These are phyloP conservation scores for Tetrapyrgos nigripes DNA, from an alignment of 1,284 basidiomycete species.

Conservation along the genomic window DNA sequence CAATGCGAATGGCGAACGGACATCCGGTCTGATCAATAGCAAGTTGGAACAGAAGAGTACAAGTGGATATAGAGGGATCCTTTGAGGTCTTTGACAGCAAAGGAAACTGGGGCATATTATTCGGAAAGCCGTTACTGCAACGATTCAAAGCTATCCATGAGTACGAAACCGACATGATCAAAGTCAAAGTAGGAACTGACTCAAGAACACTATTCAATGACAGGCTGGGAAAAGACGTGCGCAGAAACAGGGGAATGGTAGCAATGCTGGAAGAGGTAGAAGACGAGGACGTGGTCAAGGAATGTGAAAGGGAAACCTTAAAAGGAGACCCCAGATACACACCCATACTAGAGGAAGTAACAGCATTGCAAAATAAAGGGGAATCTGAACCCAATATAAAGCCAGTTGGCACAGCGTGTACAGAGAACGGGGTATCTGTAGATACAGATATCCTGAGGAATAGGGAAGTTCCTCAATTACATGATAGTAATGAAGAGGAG, in stretches of 20 bases:
- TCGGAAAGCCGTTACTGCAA: too few relatives aligned
- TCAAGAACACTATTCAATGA: background rate
- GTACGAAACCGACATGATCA: too few relatives aligned
- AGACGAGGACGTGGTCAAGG: background rate
- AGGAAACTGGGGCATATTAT: slow-evolving; percentile 35
- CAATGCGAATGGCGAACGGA: slow-evolving; percentile 36
- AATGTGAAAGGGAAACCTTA: background rate
- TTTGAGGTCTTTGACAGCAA: too few relatives aligned
- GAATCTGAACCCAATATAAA: too few relatives aligned
- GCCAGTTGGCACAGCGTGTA: too few relatives aligned
- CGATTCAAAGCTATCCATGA: slow-evolving; percentile 31
- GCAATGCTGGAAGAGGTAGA: too few relatives aligned
- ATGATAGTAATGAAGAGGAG: background rate
- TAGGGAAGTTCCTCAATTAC: background rate
- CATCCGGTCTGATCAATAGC: slow-evolving; percentile 25
- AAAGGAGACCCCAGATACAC: background rate
- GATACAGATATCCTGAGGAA: background rate
- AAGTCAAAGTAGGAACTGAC: background rate
- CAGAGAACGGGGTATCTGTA: background rate
- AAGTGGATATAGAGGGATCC: too few relatives aligned
- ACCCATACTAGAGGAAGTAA: background rate
- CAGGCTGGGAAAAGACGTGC: background rate
- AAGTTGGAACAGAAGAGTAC: too few relatives aligned
- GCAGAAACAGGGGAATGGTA: too few relatives aligned
- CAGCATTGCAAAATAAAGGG: too few relatives aligned